phyloP scores from a whole-genome alignment of 768 basidiomycete species.

The Leccinum imitatum region DNA sequence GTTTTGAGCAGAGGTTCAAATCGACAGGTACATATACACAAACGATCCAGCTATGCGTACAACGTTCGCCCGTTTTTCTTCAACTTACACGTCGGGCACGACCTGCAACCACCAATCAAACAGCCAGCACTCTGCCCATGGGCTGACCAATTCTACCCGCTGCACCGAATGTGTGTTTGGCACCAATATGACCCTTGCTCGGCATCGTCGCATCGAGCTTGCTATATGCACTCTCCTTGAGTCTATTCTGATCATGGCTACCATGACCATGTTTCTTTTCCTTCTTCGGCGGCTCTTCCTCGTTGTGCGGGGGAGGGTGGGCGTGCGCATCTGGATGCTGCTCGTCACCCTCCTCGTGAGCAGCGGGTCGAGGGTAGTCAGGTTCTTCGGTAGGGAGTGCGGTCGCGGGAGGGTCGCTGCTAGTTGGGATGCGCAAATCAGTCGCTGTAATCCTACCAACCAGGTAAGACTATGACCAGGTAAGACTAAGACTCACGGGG shows the following conservation, averaged over 20 bases:
- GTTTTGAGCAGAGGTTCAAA: conserved; percentile 4
- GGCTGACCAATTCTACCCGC: conserved; percentile 60
- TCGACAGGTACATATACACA: conserved; percentile 23
- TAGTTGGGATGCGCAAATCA: not conserved
- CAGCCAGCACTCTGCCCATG: conserved; percentile 41
- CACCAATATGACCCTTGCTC: conserved; percentile 40
- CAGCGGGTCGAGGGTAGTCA: conserved; percentile 57
- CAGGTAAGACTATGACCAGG: not conserved
- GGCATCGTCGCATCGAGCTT: conserved; percentile 52
- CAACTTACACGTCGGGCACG: not conserved
- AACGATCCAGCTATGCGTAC: conserved; percentile 9
- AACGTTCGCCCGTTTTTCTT: not conserved
- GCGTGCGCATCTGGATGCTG: conserved; percentile 5
- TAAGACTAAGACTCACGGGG: conserved; percentile 25
- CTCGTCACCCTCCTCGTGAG: conserved; percentile 37
- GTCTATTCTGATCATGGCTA: conserved; percentile 43
- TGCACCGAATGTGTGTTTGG: conserved; percentile 40
- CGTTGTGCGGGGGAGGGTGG: conserved; percentile 37
- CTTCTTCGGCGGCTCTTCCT: conserved; percentile 48
- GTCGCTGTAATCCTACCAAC: not conserved
- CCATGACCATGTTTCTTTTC: conserved; percentile 45
- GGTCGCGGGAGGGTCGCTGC: not conserved
- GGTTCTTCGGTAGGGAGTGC: conserved; percentile 20
- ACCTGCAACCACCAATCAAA: conserved; percentile 23
- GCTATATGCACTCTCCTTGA: conserved; percentile 43